Percentiles rank a stretch among this genome's conserved stretches.
Evolutionary conservation across 495 filamentous ascomycete genomes (phyloP).

Genomic region (Aspergillus cristatus): DNA sequence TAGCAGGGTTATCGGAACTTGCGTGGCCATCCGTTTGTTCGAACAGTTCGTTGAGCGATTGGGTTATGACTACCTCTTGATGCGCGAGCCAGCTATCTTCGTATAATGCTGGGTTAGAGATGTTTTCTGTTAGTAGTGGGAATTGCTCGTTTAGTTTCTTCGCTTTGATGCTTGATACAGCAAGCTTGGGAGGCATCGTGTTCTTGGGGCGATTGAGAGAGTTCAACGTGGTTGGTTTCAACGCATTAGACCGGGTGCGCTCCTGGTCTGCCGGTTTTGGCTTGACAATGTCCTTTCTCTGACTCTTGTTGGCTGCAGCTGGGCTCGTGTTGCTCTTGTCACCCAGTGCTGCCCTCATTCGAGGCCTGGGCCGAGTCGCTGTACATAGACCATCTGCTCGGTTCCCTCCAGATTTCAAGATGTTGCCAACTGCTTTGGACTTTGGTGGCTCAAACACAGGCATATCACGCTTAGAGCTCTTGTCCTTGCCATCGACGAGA

Average conservation of each 20-base stretch:
- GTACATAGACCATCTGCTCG: too few species aligned
- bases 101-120: constrained; percentile 48
- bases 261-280: neutral
- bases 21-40: constrained; percentile 16
- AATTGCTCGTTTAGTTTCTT: constrained; percentile 31
- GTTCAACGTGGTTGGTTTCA: constrained; percentile 5
- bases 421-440: neutral
- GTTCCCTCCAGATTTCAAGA: neutral
- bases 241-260: neutral
- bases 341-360: constrained; percentile 5
- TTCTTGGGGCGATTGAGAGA: constrained; percentile 12
- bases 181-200: constrained; percentile 10
- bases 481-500: constrained; percentile 9
- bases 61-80: constrained; percentile 53
- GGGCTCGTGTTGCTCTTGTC: constrained; percentile 8
- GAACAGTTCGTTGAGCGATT: constrained; percentile 51
- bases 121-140: constrained; percentile 45
- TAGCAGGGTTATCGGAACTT: constrained; percentile 16
- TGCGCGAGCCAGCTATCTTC: constrained; percentile 58
- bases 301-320: neutral
- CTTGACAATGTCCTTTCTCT: neutral
- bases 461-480: constrained; percentile 1
- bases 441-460: constrained; percentile 2
- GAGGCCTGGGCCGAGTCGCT: too few species aligned
- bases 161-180: constrained; percentile 2